A percentile compares a stretch with the other conserved stretches of the same genome.
phyloP scores from a whole-genome alignment of 768 basidiomycete species.

The Lactarius vividus region DNA sequence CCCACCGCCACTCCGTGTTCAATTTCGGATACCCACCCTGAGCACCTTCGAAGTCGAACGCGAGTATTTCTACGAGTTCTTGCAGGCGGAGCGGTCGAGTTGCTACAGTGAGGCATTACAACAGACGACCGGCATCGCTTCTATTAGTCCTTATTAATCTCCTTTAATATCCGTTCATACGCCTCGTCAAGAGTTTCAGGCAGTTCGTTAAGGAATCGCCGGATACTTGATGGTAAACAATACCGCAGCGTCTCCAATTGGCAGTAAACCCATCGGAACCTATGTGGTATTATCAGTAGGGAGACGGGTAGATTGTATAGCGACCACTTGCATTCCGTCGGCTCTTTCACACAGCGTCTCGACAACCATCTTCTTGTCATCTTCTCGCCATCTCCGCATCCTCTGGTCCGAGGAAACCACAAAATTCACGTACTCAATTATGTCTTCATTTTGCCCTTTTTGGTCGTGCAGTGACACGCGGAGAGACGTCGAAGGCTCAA shows the following conservation, averaged over 20 bases:
- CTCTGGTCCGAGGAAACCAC: not conserved
- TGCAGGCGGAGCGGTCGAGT: not conserved
- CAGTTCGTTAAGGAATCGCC: not conserved
- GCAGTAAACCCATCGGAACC: too few relatives aligned
- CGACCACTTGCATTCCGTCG: too few relatives aligned
- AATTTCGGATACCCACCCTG: not conserved
- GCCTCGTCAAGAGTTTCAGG: not conserved
- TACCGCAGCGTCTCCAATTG: too few relatives aligned
- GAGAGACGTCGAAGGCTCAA: too few relatives aligned
- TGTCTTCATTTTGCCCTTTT: not conserved
- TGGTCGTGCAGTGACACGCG: too few relatives aligned
- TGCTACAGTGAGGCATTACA: not conserved
- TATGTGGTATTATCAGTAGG: too few relatives aligned
- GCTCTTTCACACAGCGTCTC: not conserved
- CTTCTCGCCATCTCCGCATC: not conserved
- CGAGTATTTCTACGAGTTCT: not conserved
- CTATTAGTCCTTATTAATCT: not conserved
- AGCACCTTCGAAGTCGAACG: not conserved
- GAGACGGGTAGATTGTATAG: too few relatives aligned
- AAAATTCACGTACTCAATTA: not conserved
- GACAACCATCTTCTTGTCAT: not conserved
- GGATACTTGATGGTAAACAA: not conserved
- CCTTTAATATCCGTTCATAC: not conserved
- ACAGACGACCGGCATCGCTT: not conserved
- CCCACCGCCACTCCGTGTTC: not conserved